Percentiles rank a stretch among this genome's conserved stretches.
phyloP scores from a whole-genome alignment of 306 rosid species.

The Dryas octopetala region DNA sequence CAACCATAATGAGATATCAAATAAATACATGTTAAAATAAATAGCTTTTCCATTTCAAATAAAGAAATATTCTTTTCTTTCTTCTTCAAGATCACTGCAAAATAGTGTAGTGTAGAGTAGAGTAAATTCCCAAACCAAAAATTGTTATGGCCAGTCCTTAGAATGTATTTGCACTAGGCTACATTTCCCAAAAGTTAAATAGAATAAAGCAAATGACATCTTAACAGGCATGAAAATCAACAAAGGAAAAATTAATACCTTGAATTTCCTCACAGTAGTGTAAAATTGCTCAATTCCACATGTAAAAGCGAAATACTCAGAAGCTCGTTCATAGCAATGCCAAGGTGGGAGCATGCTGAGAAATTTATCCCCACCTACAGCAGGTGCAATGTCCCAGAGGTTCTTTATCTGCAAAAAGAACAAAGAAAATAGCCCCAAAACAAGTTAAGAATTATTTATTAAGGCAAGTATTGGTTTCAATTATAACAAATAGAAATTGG shows the following conservation, averaged over 20 bases:
- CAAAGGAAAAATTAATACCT: slow-evolving; percentile 49
- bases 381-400: slow-evolving; percentile 68
- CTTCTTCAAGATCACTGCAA: not conserved
- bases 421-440: slow-evolving; percentile 15
- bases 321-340: slow-evolving; percentile 98
- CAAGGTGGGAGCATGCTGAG: slow-evolving; percentile 93
- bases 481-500: slow-evolving; percentile 3
- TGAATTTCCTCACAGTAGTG: slow-evolving; percentile 74
- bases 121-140: not conserved
- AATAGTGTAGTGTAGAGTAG: not conserved
- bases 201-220: not conserved
- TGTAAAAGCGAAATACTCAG: slow-evolving; percentile 78
- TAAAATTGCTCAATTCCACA: slow-evolving; percentile 73
- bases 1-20: not conserved
- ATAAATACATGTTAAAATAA: not conserved
- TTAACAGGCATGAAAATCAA: slow-evolving; percentile 13
- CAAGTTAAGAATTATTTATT: slow-evolving; percentile 10
- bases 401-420: slow-evolving; percentile 56
- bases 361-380: slow-evolving; percentile 73
- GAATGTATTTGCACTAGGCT: not conserved
- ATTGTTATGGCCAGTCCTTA: not conserved
- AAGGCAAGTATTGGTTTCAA: slow-evolving; percentile 14
- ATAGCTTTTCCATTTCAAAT: not conserved
- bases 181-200: not conserved
- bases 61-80: not conserved